These are phyloP conservation scores for Chlorella sorokiniana DNA, from an alignment of 139 green algal genomes.

Conservation along the genomic window DNA sequence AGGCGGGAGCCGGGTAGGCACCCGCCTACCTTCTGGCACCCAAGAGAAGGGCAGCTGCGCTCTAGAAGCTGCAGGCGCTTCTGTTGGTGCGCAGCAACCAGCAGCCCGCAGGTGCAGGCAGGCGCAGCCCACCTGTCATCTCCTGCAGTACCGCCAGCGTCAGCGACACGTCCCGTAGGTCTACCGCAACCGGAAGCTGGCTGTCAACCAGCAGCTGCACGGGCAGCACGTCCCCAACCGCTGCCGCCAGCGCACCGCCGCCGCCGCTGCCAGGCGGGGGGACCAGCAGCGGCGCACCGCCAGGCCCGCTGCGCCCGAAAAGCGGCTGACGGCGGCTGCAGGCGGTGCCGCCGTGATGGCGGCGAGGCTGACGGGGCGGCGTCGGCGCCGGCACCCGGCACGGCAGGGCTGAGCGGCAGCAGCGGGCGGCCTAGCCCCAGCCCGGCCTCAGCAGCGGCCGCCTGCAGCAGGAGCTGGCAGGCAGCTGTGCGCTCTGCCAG, in stretches of 20 bases:
- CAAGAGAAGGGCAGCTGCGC: no score
- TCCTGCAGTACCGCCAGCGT: slow-evolving; percentile 45
- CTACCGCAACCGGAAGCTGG: slow-evolving; percentile 25
- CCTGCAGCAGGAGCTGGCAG: slow-evolving; percentile 31
- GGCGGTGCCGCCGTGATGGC: slow-evolving; percentile 5
- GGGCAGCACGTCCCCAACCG: slow-evolving; percentile 50
- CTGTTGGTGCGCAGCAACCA: no score
- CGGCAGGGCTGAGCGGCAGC: background rate
- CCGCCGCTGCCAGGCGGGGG: background rate
- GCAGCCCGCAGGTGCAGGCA: background rate
- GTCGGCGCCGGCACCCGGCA: background rate
- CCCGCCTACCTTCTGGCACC: no score
- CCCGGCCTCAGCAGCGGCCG: background rate
- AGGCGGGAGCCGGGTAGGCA: no score
- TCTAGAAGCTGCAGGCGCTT: no score
- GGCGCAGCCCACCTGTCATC: slow-evolving; percentile 4
- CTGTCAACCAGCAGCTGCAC: slow-evolving; percentile 47
- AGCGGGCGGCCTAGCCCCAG: background rate
- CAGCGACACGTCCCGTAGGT: slow-evolving; percentile 20
- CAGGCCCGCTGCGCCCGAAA: slow-evolving; percentile 38
- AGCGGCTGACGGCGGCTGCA: slow-evolving; percentile 39
- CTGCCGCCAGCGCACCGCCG: slow-evolving; percentile 18
- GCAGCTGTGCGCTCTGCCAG: background rate
- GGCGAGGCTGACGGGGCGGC: background rate
- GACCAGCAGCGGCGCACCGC: slow-evolving; percentile 11